A percentile compares a stretch with the other conserved stretches of the same genome.
phyloP scores from a whole-genome alignment of 164 flowering plant species.

The Stephania cephalantha region DNA sequence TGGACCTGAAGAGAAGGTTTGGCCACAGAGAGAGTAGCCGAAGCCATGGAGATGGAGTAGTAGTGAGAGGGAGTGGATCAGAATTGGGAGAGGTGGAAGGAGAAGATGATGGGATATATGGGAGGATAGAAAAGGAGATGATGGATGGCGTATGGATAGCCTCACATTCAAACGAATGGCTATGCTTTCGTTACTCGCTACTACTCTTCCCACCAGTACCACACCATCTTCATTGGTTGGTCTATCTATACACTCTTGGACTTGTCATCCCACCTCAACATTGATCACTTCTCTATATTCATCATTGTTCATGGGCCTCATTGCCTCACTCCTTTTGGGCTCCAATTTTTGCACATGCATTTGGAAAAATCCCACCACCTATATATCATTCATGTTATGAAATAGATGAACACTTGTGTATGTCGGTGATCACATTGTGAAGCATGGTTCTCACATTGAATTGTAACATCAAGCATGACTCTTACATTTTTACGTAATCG shows the following conservation, averaged over 20 bases:
- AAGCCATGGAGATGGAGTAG: conserved; percentile 38
- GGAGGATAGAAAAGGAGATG: conserved; percentile 13
- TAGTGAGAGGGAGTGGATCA: conserved; percentile 7
- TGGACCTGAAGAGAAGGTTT: conserved; percentile 56
- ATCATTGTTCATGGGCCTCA: background rate
- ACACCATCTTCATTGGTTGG: background rate
- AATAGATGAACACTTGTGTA: too few relatives aligned
- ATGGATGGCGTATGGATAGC: conserved; percentile 27
- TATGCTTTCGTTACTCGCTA: conserved; percentile 5
- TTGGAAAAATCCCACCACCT: too few relatives aligned
- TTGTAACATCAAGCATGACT: too few relatives aligned
- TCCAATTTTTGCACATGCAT: background rate
- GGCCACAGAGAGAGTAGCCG: conserved; percentile 67
- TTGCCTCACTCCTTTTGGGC: background rate
- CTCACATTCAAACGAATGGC: conserved; percentile 20
- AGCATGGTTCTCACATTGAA: too few relatives aligned
- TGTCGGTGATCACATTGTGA: too few relatives aligned
- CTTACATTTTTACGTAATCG: too few relatives aligned
- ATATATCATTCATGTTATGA: too few relatives aligned
- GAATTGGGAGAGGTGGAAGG: background rate
- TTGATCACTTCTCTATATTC: background rate
- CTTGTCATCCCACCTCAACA: too few relatives aligned
- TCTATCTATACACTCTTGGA: background rate
- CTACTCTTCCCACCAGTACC: background rate
- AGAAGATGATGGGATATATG: background rate